Conservation (phyloP, 306 rosid species). For the Notholithocarpus densiflorus region DNA sequence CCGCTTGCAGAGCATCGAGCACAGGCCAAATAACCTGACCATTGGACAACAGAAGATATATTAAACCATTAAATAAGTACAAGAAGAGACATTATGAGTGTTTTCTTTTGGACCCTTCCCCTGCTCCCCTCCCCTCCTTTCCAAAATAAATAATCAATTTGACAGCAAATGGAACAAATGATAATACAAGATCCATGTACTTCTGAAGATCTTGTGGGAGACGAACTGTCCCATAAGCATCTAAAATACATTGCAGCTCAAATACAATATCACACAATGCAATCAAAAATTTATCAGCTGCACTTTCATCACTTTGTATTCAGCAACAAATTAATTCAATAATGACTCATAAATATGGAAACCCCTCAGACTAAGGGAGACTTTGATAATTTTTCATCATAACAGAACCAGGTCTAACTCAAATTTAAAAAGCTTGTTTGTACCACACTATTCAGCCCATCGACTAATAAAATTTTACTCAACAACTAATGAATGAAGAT, state of each 20-base stretch:
- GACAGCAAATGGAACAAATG: not conserved
- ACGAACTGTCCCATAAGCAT: not conserved
- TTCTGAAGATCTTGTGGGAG: not conserved
- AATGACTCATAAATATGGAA: not conserved
- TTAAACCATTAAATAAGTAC: not conserved
- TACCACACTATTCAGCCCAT: not conserved
- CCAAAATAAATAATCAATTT: not conserved
- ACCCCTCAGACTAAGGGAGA: not conserved
- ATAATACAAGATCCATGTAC: constrained; percentile 6
- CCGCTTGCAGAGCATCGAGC: constrained; percentile 93
- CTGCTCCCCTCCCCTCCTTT: not conserved
- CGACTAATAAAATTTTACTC: not conserved
- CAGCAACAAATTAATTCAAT: constrained; percentile 7
- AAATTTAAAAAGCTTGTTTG: not conserved
- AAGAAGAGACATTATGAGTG: not conserved
- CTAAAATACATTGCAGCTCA: constrained; percentile 3
- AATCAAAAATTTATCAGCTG: not conserved
- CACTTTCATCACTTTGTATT: not conserved
- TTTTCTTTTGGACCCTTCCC: not conserved
- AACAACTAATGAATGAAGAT: not conserved
- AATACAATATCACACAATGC: not conserved
- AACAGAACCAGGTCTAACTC: not conserved
- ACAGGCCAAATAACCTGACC: constrained; percentile 87
- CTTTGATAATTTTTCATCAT: not conserved
- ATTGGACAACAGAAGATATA: constrained; percentile 1